Evolutionary conservation across 129 eudicot genomes (phyloP).

Genomic region (Heracleum sosnowskyi): DNA sequence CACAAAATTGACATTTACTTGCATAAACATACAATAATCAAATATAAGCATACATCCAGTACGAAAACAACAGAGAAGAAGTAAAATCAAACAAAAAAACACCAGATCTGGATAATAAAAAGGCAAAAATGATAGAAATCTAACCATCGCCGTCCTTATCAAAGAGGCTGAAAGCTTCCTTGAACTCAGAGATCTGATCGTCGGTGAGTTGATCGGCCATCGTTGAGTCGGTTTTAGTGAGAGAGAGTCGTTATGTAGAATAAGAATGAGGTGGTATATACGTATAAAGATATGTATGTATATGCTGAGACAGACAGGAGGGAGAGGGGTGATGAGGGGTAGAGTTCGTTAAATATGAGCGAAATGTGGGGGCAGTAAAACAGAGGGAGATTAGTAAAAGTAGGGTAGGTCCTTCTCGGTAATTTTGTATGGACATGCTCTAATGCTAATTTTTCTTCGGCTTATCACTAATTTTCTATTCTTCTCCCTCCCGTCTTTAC

Average conservation of each 20-base stretch:
- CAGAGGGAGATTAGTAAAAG: background rate
- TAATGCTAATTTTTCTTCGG: background rate
- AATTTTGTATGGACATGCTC: constrained; percentile 32
- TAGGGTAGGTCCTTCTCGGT: constrained; percentile 9
- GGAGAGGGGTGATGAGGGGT: background rate
- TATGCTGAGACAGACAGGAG: no score
- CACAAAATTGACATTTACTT: no score
- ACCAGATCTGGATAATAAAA: background rate
- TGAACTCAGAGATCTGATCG: constrained; percentile 14
- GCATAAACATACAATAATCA: no score
- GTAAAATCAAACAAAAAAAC: background rate
- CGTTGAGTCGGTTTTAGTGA: background rate
- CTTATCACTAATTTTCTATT: constrained; percentile 7
- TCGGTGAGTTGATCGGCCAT: constrained; percentile 16
- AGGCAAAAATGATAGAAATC: background rate
- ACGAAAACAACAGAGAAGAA: background rate
- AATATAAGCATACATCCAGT: no score
- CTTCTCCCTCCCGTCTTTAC: constrained; percentile 25
- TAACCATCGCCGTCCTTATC: constrained; percentile 15
- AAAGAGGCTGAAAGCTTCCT: constrained; percentile 10
- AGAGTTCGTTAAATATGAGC: constrained; percentile 7
- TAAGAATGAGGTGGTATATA: background rate
- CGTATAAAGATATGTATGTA: background rate
- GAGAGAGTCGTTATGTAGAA: background rate
- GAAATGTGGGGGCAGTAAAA: background rate